phyloP scores from a whole-genome alignment of 2,329 filamentous ascomycete genomes.

The Paraphaeosphaeria sporulosa region DNA sequence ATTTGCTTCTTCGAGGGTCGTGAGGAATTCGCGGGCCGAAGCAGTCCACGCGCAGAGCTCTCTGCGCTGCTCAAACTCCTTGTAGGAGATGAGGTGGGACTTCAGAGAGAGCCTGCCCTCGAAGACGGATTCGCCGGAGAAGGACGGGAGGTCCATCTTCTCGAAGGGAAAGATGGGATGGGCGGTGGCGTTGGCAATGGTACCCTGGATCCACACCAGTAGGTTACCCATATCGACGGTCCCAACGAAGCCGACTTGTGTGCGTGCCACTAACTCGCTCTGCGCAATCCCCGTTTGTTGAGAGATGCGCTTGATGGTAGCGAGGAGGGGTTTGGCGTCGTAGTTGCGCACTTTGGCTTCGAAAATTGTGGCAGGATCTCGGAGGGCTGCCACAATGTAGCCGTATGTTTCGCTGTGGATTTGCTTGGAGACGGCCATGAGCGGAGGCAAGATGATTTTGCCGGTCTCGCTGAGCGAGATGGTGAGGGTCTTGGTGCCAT shows the following conservation, averaged over 20 bases:
- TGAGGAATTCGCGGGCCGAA: background rate
- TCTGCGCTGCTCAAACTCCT: background rate
- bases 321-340: background rate
- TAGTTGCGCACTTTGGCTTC: constrained; percentile 3
- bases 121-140: background rate
- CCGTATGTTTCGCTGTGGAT: constrained; percentile 1
- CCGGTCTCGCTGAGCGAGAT: background rate
- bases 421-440: constrained; percentile 3
- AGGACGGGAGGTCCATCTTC: background rate
- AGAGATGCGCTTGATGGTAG: background rate
- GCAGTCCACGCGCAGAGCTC: background rate
- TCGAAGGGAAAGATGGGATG: background rate
- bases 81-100: background rate
- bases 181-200: background rate
- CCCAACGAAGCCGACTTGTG: constrained; percentile 2
- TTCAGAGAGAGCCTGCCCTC: constrained; percentile 2
- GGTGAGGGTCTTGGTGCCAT: background rate
- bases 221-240: background rate
- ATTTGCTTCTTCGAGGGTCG: background rate
- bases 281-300: background rate
- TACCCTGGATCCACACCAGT: background rate
- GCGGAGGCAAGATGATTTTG: background rate
- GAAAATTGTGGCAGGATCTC: background rate
- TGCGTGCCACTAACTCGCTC: background rate
- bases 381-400: background rate